A percentile compares a stretch with the other conserved stretches of the same genome.
phyloP scores from a whole-genome alignment of 2,329 filamentous ascomycete genomes.

The Arthrobotrys iridis region DNA sequence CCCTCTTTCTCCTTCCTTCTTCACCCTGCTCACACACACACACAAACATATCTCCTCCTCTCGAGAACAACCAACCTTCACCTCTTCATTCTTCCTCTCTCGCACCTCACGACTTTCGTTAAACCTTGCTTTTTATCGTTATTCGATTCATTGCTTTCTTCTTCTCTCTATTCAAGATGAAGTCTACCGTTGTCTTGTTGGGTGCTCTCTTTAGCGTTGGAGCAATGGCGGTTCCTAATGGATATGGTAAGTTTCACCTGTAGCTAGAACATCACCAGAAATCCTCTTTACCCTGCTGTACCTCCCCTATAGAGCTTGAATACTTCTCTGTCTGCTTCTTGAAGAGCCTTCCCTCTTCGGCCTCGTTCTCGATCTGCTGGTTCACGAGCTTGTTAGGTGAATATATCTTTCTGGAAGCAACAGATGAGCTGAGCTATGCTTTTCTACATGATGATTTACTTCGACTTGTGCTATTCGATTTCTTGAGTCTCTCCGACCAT shows the following conservation, averaged over 20 bases:
- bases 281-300: neutral
- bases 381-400: neutral
- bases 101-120: slow-evolving; percentile 43
- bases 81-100: slow-evolving; percentile 2
- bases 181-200: slow-evolving; percentile 41
- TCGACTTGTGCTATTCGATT: no score
- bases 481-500: neutral
- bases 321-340: neutral
- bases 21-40: slow-evolving; percentile 16
- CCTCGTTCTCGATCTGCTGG: neutral
- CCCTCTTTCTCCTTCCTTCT: slow-evolving; percentile 12
- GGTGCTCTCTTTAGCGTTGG: slow-evolving; percentile 48
- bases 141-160: slow-evolving; percentile 9
- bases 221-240: slow-evolving; percentile 38
- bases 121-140: slow-evolving; percentile 22
- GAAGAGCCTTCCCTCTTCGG: neutral
- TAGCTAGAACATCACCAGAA: neutral
- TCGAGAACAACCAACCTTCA: slow-evolving; percentile 1
- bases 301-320: neutral
- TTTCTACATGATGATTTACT: neutral
- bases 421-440: neutral
- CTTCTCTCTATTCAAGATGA: slow-evolving; percentile 36
- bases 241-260: slow-evolving; percentile 32
- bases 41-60: neutral
- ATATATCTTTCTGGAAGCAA: neutral